These are phyloP conservation scores for Yamadazyma sp. DNA, from an alignment of 1,139 yeast genomes.

Conservation along the genomic window DNA sequence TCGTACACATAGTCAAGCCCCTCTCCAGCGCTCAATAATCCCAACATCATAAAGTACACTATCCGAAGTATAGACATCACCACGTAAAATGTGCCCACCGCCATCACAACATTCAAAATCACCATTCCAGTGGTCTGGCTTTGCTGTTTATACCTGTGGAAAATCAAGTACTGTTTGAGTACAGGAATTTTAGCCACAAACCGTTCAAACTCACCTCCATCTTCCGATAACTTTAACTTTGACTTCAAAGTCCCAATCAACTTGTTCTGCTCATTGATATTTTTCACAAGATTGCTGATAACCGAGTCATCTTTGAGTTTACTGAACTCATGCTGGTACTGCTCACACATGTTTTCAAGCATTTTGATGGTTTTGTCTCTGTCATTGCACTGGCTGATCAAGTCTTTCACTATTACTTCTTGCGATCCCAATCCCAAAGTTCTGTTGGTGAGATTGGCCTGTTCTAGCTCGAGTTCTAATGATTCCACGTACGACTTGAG, in stretches of 20 bases:
- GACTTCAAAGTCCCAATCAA: constrained; percentile 22
- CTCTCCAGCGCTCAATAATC: not conserved
- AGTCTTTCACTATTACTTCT: constrained; percentile 11
- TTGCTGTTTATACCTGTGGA: constrained; percentile 27
- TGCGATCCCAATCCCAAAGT: not conserved
- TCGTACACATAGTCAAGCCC: constrained; percentile 22
- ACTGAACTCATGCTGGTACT: constrained; percentile 22
- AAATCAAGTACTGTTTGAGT: constrained; percentile 31
- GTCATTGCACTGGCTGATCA: constrained; percentile 17
- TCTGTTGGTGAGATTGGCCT: not conserved
- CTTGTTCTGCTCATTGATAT: constrained; percentile 22
- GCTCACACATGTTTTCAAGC: constrained; percentile 24
- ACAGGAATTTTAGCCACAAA: constrained; percentile 31
- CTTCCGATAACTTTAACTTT: constrained; percentile 18
- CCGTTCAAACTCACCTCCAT: constrained; percentile 10
- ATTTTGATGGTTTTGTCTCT: constrained; percentile 22
- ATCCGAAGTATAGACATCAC: constrained; percentile 12
- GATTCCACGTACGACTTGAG: constrained; percentile 21
- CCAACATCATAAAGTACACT: constrained; percentile 14
- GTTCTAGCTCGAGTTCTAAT: constrained; percentile 20
- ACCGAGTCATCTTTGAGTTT: constrained; percentile 17
- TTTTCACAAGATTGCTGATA: constrained; percentile 18
- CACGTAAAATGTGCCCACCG: constrained; percentile 24
- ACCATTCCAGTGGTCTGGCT: constrained; percentile 22
- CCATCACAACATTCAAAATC: constrained; percentile 21